Conservation (phyloP, 2,329 filamentous ascomycete genomes). For the Colletotrichum tofieldiae region DNA sequence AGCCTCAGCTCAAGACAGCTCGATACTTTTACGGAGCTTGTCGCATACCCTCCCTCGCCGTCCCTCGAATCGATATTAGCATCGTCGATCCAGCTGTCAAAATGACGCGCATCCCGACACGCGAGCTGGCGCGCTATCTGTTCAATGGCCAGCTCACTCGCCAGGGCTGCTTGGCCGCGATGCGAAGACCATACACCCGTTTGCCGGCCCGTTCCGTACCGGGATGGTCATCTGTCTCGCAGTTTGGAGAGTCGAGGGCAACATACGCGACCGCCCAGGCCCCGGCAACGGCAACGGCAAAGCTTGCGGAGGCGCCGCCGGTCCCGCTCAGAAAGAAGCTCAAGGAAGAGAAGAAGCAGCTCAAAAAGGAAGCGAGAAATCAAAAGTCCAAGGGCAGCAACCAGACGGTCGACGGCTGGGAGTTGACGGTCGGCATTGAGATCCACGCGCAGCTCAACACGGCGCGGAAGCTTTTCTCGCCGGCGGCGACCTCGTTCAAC, state of each 20-base stretch:
- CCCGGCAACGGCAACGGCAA: constrained; percentile 29
- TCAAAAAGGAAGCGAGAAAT: constrained; percentile 74
- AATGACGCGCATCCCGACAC: constrained; percentile 63
- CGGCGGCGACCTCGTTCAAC: constrained; percentile 75
- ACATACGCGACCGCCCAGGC: constrained; percentile 49
- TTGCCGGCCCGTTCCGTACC: constrained; percentile 40
- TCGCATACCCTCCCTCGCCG: not conserved
- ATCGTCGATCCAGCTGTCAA: not conserved
- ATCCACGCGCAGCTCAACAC: constrained; percentile 98
- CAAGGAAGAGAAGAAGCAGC: constrained; percentile 79
- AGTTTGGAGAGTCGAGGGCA: not conserved
- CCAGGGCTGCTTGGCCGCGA: constrained; percentile 57
- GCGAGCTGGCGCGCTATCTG: constrained; percentile 65
- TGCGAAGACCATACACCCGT: constrained; percentile 7
- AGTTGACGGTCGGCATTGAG: constrained; percentile 95
- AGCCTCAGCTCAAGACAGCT: not conserved
- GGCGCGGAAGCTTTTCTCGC: constrained; percentile 89
- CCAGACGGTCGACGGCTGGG: constrained; percentile 80
- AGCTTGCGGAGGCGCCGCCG: constrained; percentile 41
- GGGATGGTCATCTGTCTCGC: constrained; percentile 15
- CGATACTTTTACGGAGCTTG: not conserved
- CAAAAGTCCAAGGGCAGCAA: constrained; percentile 62
- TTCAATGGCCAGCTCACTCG: constrained; percentile 61
- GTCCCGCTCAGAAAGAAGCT: constrained; percentile 79
- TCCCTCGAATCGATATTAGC: not conserved